A percentile compares a stretch with the other conserved stretches of the same genome.
Evolutionary conservation across 192 early-diverging fungal genomes (phyloP).

Genomic region (Mortierella claussenii): DNA sequence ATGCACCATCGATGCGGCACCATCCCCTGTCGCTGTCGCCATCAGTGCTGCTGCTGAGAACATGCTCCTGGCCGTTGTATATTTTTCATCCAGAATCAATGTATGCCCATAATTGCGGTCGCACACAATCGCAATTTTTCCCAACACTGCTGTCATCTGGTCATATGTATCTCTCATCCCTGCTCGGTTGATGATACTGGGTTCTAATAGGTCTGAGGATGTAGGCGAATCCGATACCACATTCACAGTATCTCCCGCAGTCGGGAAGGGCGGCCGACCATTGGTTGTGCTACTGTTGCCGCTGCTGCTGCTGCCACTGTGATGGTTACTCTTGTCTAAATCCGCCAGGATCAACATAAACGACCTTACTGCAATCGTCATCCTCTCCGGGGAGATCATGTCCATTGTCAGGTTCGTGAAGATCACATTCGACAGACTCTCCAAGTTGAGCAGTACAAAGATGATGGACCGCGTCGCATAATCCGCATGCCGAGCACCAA

Average conservation of each 20-base stretch:
- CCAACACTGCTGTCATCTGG: conserved; percentile 72
- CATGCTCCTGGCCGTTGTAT: conserved; percentile 49
- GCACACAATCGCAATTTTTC: conserved; percentile 66
- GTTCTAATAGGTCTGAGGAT: conserved; percentile 59
- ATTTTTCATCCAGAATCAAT: conserved; percentile 62
- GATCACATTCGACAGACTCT: conserved; percentile 51
- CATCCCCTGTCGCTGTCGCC: conserved; percentile 48
- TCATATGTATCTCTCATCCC: conserved; percentile 76
- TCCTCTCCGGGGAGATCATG: conserved; percentile 72
- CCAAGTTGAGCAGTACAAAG: conserved; percentile 71
- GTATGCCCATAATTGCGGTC: conserved; percentile 65
- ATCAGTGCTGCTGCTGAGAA: conserved; percentile 48
- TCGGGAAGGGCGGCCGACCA: conserved; percentile 66
- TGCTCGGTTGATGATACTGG: conserved; percentile 62
- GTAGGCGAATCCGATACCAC: conserved; percentile 35
- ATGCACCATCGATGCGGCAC: conserved; percentile 55
- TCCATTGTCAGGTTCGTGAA: conserved; percentile 57
- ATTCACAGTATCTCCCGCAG: conserved; percentile 52
- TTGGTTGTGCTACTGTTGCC: conserved; percentile 16
- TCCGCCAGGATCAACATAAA: conserved; percentile 81
- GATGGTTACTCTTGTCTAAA: conserved; percentile 76
- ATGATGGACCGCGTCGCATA: conserved; percentile 77
- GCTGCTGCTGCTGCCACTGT: too few species aligned
- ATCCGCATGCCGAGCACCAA: conserved; percentile 67
- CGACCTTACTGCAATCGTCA: conserved; percentile 78